Evolutionary conservation across 495 filamentous ascomycete species (phyloP), one percentile per base, ranked within the genome.

Genomic region (Penicillium diatomitis): DNA sequence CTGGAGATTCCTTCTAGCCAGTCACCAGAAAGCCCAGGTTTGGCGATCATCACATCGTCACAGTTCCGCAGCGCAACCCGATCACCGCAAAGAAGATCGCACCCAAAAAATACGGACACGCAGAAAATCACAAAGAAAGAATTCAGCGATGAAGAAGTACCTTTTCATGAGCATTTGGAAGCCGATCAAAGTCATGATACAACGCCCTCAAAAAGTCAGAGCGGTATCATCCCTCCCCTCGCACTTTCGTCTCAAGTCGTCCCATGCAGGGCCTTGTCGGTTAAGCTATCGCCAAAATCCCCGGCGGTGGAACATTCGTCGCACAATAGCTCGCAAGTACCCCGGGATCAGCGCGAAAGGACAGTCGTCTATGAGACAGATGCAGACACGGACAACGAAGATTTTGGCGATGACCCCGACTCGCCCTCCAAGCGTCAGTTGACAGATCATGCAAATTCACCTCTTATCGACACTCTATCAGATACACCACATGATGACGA

Each of bases 321-420:
- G 2, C 20, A 20, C 20, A 20, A 20, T 20, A 20, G 20, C 20
- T 20, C 20, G 20, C 20, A 20, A 20, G 20, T 20, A 20, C 20
- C 20, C 20, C 48, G 30, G 3, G 46, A 40, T 5, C 57, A 58
- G 36, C 55, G 51, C 7, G 55, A 66, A 31, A 62, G 62, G 38
- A 70, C 60, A 1, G 65, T 74, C 8, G 51, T 74, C 6, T 73
- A 73, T 50, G 71, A 73, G 43, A 74, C 71, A 2, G 71, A 74
- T 51, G 71, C 62, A 1, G 71, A 73, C 8, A 57, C 62, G 9
- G 67, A 72, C 8, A 60, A 67, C 38, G 62, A 55, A 10, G 69
- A 68, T 6, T 52, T 46, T 11, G 59, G 67, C 20, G 53, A 63
- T 40, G 51, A 53, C 53, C 0, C 55, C 56, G 29, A 49, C 51